These are phyloP conservation scores for Incumbomyces delicatus DNA, from an alignment of 2,329 filamentous ascomycete species.

Conservation along the genomic window DNA sequence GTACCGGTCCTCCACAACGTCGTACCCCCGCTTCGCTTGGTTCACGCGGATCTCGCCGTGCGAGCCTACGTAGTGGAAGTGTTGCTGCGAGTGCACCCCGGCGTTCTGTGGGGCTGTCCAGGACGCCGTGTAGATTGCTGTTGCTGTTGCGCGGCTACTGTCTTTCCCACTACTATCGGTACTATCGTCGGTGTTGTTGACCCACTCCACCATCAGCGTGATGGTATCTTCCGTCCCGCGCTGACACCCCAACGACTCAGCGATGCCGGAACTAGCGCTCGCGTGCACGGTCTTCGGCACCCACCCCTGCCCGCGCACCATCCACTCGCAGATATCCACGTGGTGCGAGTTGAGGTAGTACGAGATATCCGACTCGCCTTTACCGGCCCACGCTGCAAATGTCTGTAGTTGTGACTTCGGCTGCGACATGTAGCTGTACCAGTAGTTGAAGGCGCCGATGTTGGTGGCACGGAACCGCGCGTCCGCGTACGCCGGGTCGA, in stretches of 20 bases:
- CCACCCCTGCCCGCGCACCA: conserved; percentile 74
- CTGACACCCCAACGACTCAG: conserved; percentile 67
- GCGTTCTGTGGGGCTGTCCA: conserved; percentile 91
- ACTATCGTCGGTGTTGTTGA: conserved; percentile 39
- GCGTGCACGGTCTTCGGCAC: conserved; percentile 70
- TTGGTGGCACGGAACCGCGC: conserved; percentile 57
- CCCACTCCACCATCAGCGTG: conserved; percentile 82
- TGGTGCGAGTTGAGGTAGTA: conserved; percentile 97
- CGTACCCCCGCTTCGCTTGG: conserved; percentile 89
- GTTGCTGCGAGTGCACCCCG: conserved; percentile 92
- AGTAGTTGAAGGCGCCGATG: conserved; percentile 95
- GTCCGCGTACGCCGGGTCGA: conserved; percentile 85
- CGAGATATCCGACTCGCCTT: conserved; percentile 77
- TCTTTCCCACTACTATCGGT: conserved; percentile 3
- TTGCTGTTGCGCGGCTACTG: conserved; percentile 52
- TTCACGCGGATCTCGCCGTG: conserved; percentile 81
- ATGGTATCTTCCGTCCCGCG: conserved; percentile 86
- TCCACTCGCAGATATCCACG: conserved; percentile 83
- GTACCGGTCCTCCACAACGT: conserved; percentile 72
- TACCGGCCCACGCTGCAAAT: conserved; percentile 88
- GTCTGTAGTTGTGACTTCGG: conserved; percentile 85
- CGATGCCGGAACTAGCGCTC: conserved; percentile 67
- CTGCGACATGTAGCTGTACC: conserved; percentile 94
- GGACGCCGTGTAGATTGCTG: conserved; percentile 83
- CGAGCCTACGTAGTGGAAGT: conserved; percentile 86